Evolutionary conservation across 257 asterid species (phyloP).

Genomic region (Przewalskia tangutica): DNA sequence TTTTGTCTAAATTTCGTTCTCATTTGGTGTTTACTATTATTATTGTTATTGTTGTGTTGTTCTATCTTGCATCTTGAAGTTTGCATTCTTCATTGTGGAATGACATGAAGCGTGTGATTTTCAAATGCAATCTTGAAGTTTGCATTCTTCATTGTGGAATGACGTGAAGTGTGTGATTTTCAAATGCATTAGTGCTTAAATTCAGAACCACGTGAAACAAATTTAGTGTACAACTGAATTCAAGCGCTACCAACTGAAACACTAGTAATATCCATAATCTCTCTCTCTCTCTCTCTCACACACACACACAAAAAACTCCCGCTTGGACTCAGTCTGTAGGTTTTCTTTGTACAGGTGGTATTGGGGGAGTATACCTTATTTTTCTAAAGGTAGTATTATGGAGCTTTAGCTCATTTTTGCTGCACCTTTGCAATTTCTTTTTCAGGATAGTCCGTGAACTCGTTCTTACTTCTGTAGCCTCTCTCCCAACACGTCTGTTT

Average conservation of each 20-base stretch:
- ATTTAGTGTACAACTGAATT: background rate
- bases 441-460: background rate
- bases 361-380: background rate
- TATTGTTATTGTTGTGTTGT: background rate
- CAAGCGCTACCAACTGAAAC: background rate
- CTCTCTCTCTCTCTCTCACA: background rate
- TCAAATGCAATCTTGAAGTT: background rate
- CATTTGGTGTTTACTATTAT: background rate
- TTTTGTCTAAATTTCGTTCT: background rate
- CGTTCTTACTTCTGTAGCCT: background rate
- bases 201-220: background rate
- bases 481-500: background rate
- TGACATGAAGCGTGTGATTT: background rate
- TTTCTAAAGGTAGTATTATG: background rate
- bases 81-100: background rate
- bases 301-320: background rate
- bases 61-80: background rate
- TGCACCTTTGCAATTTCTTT: background rate
- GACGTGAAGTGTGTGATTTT: background rate
- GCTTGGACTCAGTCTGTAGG: background rate
- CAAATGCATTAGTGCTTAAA: background rate
- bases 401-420: background rate
- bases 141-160: background rate
- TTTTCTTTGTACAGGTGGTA: background rate
- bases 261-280: background rate